Conservation (phyloP, 176 grass and related monocot species). For the Chrysopogon serrulatus region DNA sequence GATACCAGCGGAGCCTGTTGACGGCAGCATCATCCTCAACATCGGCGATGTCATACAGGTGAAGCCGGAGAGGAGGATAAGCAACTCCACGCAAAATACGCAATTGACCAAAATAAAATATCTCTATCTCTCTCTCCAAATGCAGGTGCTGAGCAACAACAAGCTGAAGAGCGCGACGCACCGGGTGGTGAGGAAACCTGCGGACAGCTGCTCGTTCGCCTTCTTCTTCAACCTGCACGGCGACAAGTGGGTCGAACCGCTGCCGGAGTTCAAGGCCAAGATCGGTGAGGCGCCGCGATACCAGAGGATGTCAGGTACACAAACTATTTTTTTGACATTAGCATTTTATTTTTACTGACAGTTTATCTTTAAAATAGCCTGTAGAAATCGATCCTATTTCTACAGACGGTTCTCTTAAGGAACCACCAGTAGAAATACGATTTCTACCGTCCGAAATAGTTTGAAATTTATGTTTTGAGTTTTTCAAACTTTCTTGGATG, state of each 20-base stretch:
- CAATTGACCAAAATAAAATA: no score
- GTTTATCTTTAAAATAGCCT: no score
- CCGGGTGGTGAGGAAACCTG: slow-evolving; percentile 28
- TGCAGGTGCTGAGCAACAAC: slow-evolving; percentile 26
- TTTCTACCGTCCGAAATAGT: no score
- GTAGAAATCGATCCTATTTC: no score
- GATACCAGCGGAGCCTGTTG: slow-evolving; percentile 22
- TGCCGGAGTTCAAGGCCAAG: slow-evolving; percentile 23
- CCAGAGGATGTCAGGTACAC: no score
- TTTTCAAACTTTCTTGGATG: no score
- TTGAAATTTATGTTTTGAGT: no score
- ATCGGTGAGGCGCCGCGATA: slow-evolving; percentile 21
- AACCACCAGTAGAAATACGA: no score
- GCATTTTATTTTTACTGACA: no score
- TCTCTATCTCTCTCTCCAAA: no score
- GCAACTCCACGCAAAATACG: background rate
- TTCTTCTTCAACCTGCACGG: slow-evolving; percentile 30
- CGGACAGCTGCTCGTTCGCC: slow-evolving; percentile 19
- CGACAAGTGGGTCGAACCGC: slow-evolving; percentile 35
- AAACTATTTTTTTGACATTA: no score
- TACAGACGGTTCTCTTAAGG: no score
- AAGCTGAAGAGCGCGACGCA: slow-evolving; percentile 30
- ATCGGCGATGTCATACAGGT: slow-evolving; percentile 32
- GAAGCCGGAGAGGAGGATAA: background rate
- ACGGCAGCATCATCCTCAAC: slow-evolving; percentile 34